These are phyloP conservation scores for Chrysoporthe cubensis DNA, from an alignment of 2,329 filamentous ascomycete genomes.

Conservation along the genomic window DNA sequence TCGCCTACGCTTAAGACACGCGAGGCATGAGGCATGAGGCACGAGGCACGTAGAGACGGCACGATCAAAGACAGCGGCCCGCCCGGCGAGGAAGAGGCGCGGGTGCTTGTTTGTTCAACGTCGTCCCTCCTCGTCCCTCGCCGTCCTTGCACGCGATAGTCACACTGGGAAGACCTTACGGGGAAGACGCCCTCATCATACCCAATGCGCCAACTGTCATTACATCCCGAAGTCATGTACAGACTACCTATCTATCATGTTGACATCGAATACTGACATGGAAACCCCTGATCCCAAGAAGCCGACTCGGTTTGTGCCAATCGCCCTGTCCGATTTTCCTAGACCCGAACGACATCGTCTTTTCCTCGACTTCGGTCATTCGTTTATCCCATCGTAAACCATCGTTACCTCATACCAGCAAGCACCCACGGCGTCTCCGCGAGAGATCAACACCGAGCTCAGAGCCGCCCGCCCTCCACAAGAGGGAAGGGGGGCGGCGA, in stretches of 20 bases:
- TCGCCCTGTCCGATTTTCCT: background rate
- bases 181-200: background rate
- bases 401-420: background rate
- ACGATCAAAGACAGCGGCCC: background rate
- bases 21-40: too few species aligned
- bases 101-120: too few species aligned
- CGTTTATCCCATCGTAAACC: background rate
- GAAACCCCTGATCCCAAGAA: background rate
- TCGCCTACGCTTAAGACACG: too few species aligned
- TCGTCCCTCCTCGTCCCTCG: too few species aligned
- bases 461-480: background rate
- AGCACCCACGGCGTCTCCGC: background rate
- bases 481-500: conserved; percentile 14
- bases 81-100: too few species aligned
- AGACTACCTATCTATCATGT: conserved; percentile 6
- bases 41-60: too few species aligned
- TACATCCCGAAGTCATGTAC: background rate
- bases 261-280: background rate
- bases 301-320: background rate
- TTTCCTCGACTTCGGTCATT: conserved; percentile 5
- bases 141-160: too few species aligned
- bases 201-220: background rate
- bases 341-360: background rate
- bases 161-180: too few species aligned
- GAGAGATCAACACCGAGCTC: conserved; percentile 30